Base-by-base conservation (phyloP, 768 basidiomycete species). In the Leccinum variicolor region DNA sequence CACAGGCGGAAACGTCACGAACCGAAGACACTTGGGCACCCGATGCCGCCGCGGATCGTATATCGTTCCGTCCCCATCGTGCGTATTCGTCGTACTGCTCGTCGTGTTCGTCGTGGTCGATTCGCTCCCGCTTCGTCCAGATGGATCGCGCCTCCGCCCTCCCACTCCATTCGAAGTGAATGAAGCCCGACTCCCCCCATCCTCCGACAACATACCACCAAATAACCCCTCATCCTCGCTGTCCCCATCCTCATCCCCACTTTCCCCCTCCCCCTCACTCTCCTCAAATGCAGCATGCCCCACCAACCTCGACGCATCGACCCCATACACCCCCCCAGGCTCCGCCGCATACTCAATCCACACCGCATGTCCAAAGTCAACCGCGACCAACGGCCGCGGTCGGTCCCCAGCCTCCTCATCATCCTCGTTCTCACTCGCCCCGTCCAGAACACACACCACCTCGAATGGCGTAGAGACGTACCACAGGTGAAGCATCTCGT, bases 311-410 rank as follows among this genome's bases (percentile, higher is more conserved):
- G 70, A 71, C 6, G 66, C 64, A 39, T 71, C 70, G 21, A 66
- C 70, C 11, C 66, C 68, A 50, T 62, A 68, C 14, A 68, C 63
- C 1, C 70, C 66, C 11, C 69, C 69, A 0, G 69, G 51, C 56
- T 73, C 62, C 72, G 76, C 61, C 62, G 66, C 60, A 64, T 84
- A 83, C 65, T 90, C 87, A 49, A 94, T 83, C 83, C 91, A 89
- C 34, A 91, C 87, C 17, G 92, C 89, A 64, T 93, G 91, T 43
- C 90, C 90, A 74, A 94, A 95, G 67, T 94, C 85, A 7, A 94
- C 87, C 0, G 88, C 88, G n/a, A 90, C 83, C 14, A 90, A 77
- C 23, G 87, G 87, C 3, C 87, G 77, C 19, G 84, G 84, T 4
- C 84, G 76, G 29, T 83, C 84, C 26, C 62, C 52, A 29, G 63